Conservation (phyloP, 2,329 filamentous ascomycete species). For the Xylariaceae sp. region DNA sequence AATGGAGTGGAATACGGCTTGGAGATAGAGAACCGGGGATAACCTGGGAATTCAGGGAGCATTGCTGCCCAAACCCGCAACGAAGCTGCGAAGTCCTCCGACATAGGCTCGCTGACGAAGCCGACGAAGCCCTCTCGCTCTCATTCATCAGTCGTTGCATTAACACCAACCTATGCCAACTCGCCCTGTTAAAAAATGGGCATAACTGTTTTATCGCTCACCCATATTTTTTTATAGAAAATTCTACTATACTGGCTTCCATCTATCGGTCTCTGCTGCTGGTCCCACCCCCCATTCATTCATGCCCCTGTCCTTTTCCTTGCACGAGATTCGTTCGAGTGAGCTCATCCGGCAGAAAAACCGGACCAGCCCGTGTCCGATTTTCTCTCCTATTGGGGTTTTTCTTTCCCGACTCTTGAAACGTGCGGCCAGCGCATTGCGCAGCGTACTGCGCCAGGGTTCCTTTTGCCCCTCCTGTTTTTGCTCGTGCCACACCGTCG, state of each 20-base stretch:
- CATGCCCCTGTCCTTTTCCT: slow-evolving; percentile 22
- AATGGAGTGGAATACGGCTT: slow-evolving; percentile 16
- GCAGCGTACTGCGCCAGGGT: slow-evolving; percentile 19
- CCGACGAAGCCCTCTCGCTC: slow-evolving; percentile 25
- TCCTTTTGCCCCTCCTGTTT: slow-evolving; percentile 15
- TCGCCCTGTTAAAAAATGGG: slow-evolving; percentile 11
- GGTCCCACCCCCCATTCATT: slow-evolving; percentile 23
- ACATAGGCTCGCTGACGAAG: slow-evolving; percentile 31
- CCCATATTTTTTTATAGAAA: slow-evolving; percentile 5
- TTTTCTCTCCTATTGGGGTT: slow-evolving; percentile 20
- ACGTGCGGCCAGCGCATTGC: slow-evolving; percentile 26
- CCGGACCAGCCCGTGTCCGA: slow-evolving; percentile 20
- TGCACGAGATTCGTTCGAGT: slow-evolving; percentile 26
- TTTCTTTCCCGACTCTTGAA: slow-evolving; percentile 20
- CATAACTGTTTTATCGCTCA: slow-evolving; percentile 15
- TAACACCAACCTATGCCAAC: slow-evolving; percentile 10
- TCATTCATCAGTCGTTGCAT: slow-evolving; percentile 16
- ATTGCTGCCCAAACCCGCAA: slow-evolving; percentile 40
- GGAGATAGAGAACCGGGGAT: slow-evolving; percentile 27
- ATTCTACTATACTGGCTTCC: slow-evolving; percentile 15
- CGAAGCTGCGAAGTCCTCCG: slow-evolving; percentile 32
- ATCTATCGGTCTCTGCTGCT: slow-evolving; percentile 22
- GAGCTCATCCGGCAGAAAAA: slow-evolving; percentile 27
- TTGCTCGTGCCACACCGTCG: slow-evolving; percentile 17
- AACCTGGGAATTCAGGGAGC: slow-evolving; percentile 29